Conservation (phyloP, 176 grass and related monocot species). For the Saccharum officinarum region DNA sequence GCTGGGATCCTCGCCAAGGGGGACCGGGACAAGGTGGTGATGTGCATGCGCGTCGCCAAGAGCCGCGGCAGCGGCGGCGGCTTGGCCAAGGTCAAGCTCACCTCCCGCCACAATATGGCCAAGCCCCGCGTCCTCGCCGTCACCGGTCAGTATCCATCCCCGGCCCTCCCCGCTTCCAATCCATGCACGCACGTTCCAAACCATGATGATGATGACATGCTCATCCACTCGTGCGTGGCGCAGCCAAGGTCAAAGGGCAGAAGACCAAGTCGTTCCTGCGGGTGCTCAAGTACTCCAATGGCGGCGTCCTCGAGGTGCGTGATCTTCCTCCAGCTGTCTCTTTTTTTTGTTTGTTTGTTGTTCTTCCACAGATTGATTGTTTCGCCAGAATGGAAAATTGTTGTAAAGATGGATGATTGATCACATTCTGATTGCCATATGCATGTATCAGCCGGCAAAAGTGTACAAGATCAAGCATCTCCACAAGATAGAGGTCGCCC, state of each 20-base stretch:
- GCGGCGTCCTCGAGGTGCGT: slow-evolving; percentile 78
- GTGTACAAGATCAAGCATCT: slow-evolving; percentile 99
- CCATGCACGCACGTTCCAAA: not conserved
- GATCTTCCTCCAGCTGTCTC: not conserved
- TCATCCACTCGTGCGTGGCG: not conserved
- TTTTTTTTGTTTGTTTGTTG: not conserved
- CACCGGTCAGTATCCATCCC: slow-evolving; percentile 38
- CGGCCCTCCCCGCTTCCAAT: not conserved
- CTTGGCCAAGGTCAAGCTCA: slow-evolving; percentile 78
- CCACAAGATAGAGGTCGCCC: slow-evolving; percentile 80
- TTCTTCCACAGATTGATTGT: not conserved
- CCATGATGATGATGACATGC: not conserved
- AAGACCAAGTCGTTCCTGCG: slow-evolving; percentile 81
- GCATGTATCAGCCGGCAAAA: slow-evolving; percentile 61
- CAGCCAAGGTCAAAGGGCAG: slow-evolving; percentile 90
- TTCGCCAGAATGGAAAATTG: not conserved
- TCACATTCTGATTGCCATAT: not conserved
- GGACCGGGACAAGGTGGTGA: slow-evolving; percentile 59
- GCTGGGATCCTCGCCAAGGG: slow-evolving; percentile 54
- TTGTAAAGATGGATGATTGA: not conserved
- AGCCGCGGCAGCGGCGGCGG: slow-evolving; percentile 68
- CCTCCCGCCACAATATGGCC: slow-evolving; percentile 79
- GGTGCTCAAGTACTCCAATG: slow-evolving; percentile 88
- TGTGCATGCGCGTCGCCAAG: slow-evolving; percentile 85
- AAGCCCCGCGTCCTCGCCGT: slow-evolving; percentile 89